Evolutionary conservation across 257 asterid species (phyloP), one percentile per base, ranked within the genome.

Genomic region (Nemophila menziesii): DNA sequence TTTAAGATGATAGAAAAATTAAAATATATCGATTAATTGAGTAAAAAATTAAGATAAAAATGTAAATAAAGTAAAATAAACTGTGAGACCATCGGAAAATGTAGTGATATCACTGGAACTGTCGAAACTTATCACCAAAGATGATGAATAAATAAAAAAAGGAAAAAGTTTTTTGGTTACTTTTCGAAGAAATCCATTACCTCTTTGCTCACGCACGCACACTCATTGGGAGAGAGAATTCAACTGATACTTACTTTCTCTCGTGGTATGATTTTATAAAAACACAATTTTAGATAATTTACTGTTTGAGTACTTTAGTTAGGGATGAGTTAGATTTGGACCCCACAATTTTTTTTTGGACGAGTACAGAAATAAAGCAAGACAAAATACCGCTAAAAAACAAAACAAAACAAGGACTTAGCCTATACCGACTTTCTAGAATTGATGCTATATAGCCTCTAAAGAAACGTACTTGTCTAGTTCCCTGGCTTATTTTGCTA

Each of bases 61-160:
- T 7, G 36, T 29, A 13, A 29, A 33, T 45, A 22, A 2, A 22
- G 16, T 17, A 13, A 7, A 65, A 20, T 34, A 46, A 54, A 58
- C 60, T 54, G 55, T 26, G 46, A 39, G 9, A 48, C 48, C 52
- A 47, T 60, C 48, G 42, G 46, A 40, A 34, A 54, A 29, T 16
- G n/a, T 22, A 12, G 49, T 11, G 49, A 47, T 14, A 39, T 55
- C 55, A 57, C 63, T 61, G 29, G 44, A 4, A 44, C 51, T 20
- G 8, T 7, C 33, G 24, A 44, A 39, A 22, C 4, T 29, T 61
- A 16, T 44, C 50, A 21, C 45, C 58, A 46, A 41, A 34, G 51
- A 39, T n/a, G n/a, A n/a, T n/a, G n/a, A 24, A 24, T 24, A 46
- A 50, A 16, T n/a, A 38, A 38, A 33, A 12, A 29, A 29, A 21